phyloP scores from a whole-genome alignment of 768 basidiomycete species.

The Suillus ampliporus region DNA sequence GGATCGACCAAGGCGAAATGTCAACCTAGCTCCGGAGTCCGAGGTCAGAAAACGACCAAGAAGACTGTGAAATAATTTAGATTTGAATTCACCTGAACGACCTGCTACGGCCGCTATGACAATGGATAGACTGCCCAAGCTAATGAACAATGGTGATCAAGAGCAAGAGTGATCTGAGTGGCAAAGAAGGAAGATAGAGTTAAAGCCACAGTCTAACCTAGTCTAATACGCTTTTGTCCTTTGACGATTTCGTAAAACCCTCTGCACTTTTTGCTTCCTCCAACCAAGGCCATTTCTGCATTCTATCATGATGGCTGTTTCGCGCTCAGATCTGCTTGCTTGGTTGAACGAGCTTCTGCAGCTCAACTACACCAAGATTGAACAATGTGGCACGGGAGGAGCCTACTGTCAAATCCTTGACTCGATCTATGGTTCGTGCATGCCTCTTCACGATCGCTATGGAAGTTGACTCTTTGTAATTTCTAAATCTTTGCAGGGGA shows the following conservation, averaged over 20 bases:
- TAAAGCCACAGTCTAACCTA: no score
- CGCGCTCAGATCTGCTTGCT: constrained; percentile 83
- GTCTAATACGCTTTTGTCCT: constrained; percentile 8
- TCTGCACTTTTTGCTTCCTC: constrained; percentile 13
- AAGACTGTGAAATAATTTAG: background rate
- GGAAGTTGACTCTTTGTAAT: constrained; percentile 16
- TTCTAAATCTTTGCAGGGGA: constrained; percentile 61
- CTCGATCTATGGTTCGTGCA: constrained; percentile 82
- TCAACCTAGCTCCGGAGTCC: background rate
- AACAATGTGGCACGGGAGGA: constrained; percentile 89
- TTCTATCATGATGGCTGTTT: constrained; percentile 59
- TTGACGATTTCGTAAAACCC: constrained; percentile 17
- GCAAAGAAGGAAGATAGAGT: background rate
- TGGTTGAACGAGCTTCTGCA: constrained; percentile 97
- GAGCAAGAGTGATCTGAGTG: constrained; percentile 1
- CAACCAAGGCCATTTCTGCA: background rate
- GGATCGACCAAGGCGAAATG: background rate
- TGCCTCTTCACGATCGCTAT: constrained; percentile 25
- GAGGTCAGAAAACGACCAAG: constrained; percentile 2
- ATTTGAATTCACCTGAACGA: background rate
- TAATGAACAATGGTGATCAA: background rate
- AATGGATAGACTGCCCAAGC: background rate
- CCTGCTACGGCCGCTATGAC: background rate
- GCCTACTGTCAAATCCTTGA: constrained; percentile 97
- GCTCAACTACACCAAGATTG: constrained; percentile 89